Conservation (phyloP, 1,139 yeast species). For the Hansenula sp. region DNA sequence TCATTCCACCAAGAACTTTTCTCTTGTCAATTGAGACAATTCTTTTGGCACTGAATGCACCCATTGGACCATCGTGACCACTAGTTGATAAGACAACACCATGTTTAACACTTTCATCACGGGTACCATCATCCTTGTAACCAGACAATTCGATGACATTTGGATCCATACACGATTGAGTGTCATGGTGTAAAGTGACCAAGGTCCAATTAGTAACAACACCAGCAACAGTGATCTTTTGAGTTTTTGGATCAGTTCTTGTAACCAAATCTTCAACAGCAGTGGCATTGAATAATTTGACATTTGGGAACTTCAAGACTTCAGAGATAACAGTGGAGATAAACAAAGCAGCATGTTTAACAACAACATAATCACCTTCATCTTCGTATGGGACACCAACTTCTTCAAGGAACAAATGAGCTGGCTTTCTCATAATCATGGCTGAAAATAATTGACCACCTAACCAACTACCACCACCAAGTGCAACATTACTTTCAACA, state of each 20-base stretch:
- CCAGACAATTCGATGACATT: slow-evolving; percentile 51
- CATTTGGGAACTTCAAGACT: slow-evolving; percentile 68
- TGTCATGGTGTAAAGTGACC: slow-evolving; percentile 72
- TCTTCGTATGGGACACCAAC: slow-evolving; percentile 67
- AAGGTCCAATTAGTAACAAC: slow-evolving; percentile 83
- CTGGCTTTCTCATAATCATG: slow-evolving; percentile 78
- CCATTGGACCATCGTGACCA: slow-evolving; percentile 84
- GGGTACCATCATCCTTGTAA: slow-evolving; percentile 26
- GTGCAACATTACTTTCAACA: slow-evolving; percentile 69
- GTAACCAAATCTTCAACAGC: slow-evolving; percentile 80
- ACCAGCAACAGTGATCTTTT: slow-evolving; percentile 66
- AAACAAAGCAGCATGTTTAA: slow-evolving; percentile 76
- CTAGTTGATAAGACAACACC: slow-evolving; percentile 69
- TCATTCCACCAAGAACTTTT: slow-evolving; percentile 62
- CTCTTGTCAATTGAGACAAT: slow-evolving; percentile 38
- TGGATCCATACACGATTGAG: slow-evolving; percentile 82
- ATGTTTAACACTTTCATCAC: slow-evolving; percentile 38
- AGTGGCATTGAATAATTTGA: slow-evolving; percentile 75
- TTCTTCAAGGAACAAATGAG: slow-evolving; percentile 62
- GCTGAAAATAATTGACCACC: slow-evolving; percentile 81
- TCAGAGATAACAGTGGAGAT: slow-evolving; percentile 69
- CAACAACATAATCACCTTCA: slow-evolving; percentile 78
- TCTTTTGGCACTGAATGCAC: slow-evolving; percentile 72
- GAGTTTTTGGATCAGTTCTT: slow-evolving; percentile 51
- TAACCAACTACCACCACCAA: slow-evolving; percentile 81